Base-by-base conservation (phyloP, 371 early-diverging fungal genomes). In the Haplosporangium sp. region DNA sequence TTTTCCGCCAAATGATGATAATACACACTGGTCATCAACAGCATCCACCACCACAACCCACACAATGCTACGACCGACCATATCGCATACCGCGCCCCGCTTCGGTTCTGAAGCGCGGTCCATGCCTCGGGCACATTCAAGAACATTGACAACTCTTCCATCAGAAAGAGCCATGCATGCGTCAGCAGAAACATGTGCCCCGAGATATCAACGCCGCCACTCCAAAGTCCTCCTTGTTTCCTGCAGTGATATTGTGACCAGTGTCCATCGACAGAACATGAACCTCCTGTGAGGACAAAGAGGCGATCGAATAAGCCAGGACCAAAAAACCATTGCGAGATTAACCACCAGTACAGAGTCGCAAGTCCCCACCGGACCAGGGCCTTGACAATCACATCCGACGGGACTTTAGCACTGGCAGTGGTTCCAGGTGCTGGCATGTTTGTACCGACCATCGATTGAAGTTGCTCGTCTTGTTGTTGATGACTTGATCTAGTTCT, bases 171-270 rank as follows among this genome's bases (percentile, higher is more conserved):
- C 41, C 89, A 91, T 18, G 93, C 86, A 74, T 95, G 96, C 36
- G 94, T 89, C 68, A 97, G 75, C 64, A 97, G 72, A 56, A 97
- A 89, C 76, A 95, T 95, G 79, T 97, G 98, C 6, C 98, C 98
- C 0, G 94, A 93, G 16, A 95, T 84, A 82, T 96, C 95, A 62
- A 92, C 86, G 11, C 95, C 95, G 42, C 91, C 92, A 14, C 64
- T 38, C 95, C 95, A 95, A 16, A 62, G 60, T 13, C 95, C 95
- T 9, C 94, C 94, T n/a, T 84, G 69, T 5, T 67, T 52, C 37
- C 88, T 81, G 77, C 96, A 95, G 6, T 70, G 67, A 29, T 73
- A 61, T 18, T 79, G 65, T 9, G 74, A 69, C 64, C 50, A 73
- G 11, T 61, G 62, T 21, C 64, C 76, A 47, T 60, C 47, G 10